These are phyloP conservation scores for Aspergillus costaricaensis DNA, from an alignment of 2,329 filamentous ascomycete species.

Conservation along the genomic window DNA sequence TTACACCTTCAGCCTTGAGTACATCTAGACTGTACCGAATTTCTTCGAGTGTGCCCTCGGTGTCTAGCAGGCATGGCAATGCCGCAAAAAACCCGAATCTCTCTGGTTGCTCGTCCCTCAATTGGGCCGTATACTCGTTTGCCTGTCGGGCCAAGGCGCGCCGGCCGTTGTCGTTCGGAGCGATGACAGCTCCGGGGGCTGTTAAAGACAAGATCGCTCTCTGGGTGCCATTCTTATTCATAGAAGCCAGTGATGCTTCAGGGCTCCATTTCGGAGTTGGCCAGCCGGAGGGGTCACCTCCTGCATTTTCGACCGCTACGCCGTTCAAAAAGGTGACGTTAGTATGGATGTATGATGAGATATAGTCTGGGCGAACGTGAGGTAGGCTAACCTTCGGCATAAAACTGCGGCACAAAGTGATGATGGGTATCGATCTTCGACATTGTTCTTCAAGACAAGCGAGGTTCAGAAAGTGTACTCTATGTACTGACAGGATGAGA, in stretches of 20 bases:
- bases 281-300: constrained; percentile 8
- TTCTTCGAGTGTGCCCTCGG: neutral
- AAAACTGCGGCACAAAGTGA: constrained; percentile 2
- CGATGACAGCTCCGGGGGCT: neutral
- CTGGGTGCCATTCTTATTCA: neutral
- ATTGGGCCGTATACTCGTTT: neutral
- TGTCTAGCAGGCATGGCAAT: neutral
- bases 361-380: neutral
- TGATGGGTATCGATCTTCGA: neutral
- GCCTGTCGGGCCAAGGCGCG: neutral
- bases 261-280: neutral
- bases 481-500: too few species aligned
- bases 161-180: neutral
- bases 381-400: neutral
- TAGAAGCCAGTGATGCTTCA: neutral
- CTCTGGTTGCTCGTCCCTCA: neutral
- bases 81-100: neutral
- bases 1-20: constrained; percentile 43
- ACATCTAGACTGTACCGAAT: neutral
- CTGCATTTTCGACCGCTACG: neutral
- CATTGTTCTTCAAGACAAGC: neutral
- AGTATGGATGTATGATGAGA: neutral
- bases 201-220: neutral
- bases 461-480: neutral
- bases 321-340: neutral